Evolutionary conservation across 2,329 filamentous ascomycete genomes (phyloP).

Genomic region (Xylariaceae sp.): DNA sequence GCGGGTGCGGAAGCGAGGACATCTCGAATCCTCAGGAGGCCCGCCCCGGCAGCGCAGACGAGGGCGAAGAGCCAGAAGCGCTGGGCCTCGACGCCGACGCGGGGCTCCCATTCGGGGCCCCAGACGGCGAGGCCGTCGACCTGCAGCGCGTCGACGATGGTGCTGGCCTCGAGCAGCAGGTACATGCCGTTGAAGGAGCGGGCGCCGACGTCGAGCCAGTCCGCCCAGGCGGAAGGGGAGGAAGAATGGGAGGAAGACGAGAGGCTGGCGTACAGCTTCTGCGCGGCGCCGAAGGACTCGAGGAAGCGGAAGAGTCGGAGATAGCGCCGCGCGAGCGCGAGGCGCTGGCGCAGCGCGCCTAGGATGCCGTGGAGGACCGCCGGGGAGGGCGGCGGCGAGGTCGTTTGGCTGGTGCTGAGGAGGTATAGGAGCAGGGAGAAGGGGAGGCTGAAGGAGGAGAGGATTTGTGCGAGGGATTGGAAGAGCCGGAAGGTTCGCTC

Average conservation of each 20-base stretch:
- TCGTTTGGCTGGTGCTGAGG: slow-evolving; percentile 19
- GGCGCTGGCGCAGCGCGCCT: slow-evolving; percentile 41
- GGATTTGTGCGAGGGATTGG: slow-evolving; percentile 54
- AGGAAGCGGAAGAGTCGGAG: slow-evolving; percentile 72
- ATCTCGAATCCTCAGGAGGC: slow-evolving; percentile 46
- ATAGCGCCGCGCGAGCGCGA: slow-evolving; percentile 60
- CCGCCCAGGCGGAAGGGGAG: slow-evolving; percentile 22
- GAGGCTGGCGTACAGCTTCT: slow-evolving; percentile 41
- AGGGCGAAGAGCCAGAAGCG: slow-evolving; percentile 72
- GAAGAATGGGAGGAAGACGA: slow-evolving; percentile 26
- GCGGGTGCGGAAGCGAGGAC: slow-evolving; percentile 42
- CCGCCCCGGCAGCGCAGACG: slow-evolving; percentile 50
- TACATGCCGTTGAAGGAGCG: slow-evolving; percentile 67
- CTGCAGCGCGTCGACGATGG: slow-evolving; percentile 56
- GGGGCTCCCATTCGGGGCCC: slow-evolving; percentile 49
- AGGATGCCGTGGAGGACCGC: slow-evolving; percentile 39
- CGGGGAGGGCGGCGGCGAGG: slow-evolving; percentile 24
- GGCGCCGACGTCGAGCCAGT: slow-evolving; percentile 58
- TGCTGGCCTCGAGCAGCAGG: slow-evolving; percentile 66
- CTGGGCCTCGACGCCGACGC: slow-evolving; percentile 62
- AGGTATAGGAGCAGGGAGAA: slow-evolving; percentile 39
- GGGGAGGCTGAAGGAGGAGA: slow-evolving; percentile 48
- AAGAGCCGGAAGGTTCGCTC: slow-evolving; percentile 63
- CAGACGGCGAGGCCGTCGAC: slow-evolving; percentile 54
- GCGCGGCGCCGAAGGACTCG: slow-evolving; percentile 58